phyloP scores from a whole-genome alignment of 768 basidiomycete genomes.

The Antrodiella citrinella region DNA sequence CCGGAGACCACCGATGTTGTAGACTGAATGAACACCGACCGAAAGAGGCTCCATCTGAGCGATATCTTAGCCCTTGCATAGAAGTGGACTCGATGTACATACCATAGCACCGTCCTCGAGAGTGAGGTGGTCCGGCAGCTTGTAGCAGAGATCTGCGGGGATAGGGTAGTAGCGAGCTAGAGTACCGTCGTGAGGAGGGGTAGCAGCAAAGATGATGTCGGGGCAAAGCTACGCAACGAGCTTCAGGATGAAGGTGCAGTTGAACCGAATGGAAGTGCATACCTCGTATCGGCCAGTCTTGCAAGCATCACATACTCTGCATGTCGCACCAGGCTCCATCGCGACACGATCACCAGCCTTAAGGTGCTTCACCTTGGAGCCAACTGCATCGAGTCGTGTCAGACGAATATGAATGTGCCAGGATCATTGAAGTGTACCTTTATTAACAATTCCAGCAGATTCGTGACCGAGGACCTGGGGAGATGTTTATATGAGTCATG shows the following conservation, averaged over 20 bases:
- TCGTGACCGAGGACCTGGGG: constrained; percentile 93
- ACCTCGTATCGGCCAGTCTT: constrained; percentile 82
- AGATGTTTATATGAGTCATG: not conserved
- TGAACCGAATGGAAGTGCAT: constrained; percentile 9
- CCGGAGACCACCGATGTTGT: constrained; percentile 63
- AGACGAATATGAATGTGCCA: not conserved
- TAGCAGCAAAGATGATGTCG: constrained; percentile 83
- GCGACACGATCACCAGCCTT: constrained; percentile 84
- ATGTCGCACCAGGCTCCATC: constrained; percentile 85
- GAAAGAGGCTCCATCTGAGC: constrained; percentile 87
- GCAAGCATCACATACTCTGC: constrained; percentile 77
- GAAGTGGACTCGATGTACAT: constrained; percentile 8
- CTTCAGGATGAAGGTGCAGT: not conserved
- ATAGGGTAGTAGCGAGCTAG: constrained; percentile 80
- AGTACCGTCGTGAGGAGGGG: constrained; percentile 91
- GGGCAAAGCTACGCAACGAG: constrained; percentile 84
- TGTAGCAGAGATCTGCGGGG: constrained; percentile 79
- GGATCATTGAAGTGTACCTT: constrained; percentile 33
- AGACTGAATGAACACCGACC: constrained; percentile 85
- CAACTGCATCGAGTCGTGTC: constrained; percentile 38
- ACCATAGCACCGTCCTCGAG: constrained; percentile 96
- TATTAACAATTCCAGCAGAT: constrained; percentile 70
- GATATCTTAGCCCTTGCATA: not conserved
- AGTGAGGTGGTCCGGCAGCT: constrained; percentile 73
- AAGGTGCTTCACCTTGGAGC: constrained; percentile 64